These are phyloP conservation scores for Kurtzmaniella quercitrusa DNA, from an alignment of 1,139 yeast genomes.

Conservation along the genomic window DNA sequence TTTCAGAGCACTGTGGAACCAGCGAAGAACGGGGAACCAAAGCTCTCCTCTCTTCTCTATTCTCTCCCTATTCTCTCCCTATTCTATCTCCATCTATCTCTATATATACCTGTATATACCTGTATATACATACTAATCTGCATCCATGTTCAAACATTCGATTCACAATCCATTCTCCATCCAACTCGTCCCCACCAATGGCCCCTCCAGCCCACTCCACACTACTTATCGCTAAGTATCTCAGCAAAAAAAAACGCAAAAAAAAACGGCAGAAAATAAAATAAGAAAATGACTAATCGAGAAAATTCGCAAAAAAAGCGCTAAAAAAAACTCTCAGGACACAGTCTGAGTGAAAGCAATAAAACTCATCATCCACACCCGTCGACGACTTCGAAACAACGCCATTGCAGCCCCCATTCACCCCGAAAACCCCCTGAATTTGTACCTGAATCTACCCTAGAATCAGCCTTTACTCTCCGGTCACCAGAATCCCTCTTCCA, in stretches of 20 bases:
- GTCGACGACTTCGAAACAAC: background rate
- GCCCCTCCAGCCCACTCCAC: too few species aligned
- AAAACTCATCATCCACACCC: background rate
- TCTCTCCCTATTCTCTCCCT: too few species aligned
- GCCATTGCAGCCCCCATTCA: background rate
- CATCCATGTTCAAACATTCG: too few species aligned
- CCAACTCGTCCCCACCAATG: too few species aligned
- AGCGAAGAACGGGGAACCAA: too few species aligned
- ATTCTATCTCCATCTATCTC: too few species aligned
- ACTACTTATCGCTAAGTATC: too few species aligned
- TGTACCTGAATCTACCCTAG: background rate
- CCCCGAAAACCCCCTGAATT: background rate
- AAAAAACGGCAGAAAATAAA: background rate
- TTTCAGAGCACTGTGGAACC: background rate
- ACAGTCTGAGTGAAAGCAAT: background rate
- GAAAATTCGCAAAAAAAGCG: too few species aligned
- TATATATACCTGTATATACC: too few species aligned
- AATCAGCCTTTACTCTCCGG: background rate
- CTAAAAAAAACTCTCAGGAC: background rate
- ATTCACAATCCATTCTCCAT: too few species aligned
- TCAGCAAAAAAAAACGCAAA: background rate
- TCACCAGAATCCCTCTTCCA: background rate
- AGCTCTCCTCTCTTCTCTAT: too few species aligned
- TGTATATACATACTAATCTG: background rate
- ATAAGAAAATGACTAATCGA: background rate